A percentile compares a stretch with the other conserved stretches of the same genome.
These are phyloP conservation scores for Aspergillus clavatus DNA, from an alignment of 2,329 filamentous ascomycete genomes.

Conservation along the genomic window DNA sequence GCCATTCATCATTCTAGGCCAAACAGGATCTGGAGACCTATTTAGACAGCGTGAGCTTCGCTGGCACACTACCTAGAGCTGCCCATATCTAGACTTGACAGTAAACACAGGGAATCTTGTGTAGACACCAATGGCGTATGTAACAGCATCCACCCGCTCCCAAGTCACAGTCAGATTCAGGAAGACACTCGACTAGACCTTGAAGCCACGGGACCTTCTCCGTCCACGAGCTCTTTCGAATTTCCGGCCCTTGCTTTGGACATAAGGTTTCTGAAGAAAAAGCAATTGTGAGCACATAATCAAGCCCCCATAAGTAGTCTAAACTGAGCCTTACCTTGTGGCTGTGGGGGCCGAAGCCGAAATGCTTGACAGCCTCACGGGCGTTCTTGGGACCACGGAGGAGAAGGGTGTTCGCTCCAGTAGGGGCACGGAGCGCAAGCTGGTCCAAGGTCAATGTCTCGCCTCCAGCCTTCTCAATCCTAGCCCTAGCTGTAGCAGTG, in stretches of 20 bases:
- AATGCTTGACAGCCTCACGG: conserved; percentile 98
- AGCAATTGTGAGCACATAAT: conserved; percentile 1
- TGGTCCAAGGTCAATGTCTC: conserved; percentile 95
- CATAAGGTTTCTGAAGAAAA: conserved; percentile 75
- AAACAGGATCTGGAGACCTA: neutral
- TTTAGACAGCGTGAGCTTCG: neutral
- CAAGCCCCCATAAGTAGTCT: conserved; percentile 14
- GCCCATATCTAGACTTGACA: neutral
- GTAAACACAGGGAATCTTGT: neutral
- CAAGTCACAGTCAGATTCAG: neutral
- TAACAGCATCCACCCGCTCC: conserved; percentile 16
- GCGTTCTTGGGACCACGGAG: conserved; percentile 98
- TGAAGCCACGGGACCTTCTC: conserved; percentile 98
- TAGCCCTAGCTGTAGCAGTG: conserved; percentile 90
- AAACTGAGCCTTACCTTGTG: conserved; percentile 67
- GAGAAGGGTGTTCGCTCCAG: conserved; percentile 93
- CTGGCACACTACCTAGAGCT: neutral
- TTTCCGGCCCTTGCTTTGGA: conserved; percentile 99
- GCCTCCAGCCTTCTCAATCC: conserved; percentile 89
- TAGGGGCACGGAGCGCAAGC: conserved; percentile 90
- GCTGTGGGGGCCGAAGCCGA: conserved; percentile 95
- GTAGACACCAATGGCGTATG: conserved; percentile 13
- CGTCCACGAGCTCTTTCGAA: conserved; percentile 99
- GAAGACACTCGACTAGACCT: conserved; percentile 67
- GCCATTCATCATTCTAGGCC: neutral